Base-by-base conservation (phyloP, 768 basidiomycete species). In the Mrakia hoshinonis region DNA sequence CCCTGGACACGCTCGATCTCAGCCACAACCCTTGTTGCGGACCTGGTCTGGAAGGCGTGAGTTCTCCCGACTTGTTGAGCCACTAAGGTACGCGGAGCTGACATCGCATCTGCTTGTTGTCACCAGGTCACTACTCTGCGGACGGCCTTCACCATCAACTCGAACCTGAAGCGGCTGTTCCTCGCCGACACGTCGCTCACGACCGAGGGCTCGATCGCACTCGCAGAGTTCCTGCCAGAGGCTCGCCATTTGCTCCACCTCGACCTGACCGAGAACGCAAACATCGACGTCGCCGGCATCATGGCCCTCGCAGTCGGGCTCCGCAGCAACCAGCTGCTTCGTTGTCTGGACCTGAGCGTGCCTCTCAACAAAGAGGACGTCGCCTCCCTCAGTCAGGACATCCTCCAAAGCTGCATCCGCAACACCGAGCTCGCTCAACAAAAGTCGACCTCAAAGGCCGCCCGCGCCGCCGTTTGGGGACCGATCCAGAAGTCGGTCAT, bases 201-300 rank as follows among this genome's bases (percentile, higher is more conserved):
- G 0, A 89, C 90, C 0, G 82, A 87, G 0, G 93, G 92, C 1
- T 94, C 95, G 0, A 98, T 98, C 74, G 89, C 92, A 0, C 85
- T 98, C 1, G 96, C 95, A 2, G 95, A 98, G 79, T 98, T 96
- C 82, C 85, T 98, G 0, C 93, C 94, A 0, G 94, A 98, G 78
- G 88, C 90, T 0, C 85, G 83, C 22, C 89, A 89, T 0, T 83
- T 99, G 5, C 83, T 97, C 0, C 94, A 98, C 79, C 86, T 99
- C 67, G 96, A 97, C 79, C 73, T 96, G 36, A 96, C 92, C 0
- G 81, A 84, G 75, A 95, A 95, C 78, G 69, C 74, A 0, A 79
- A 83, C 7, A 81, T 98, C 39, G 92, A 92, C 76, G 83, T 92
- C 46, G 93, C 94, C 0, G 94, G 91, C 22, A 89, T 96, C 4